Evolutionary conservation across 129 eudicot genomes (phyloP).

Genomic region (Cynara cardunculus): DNA sequence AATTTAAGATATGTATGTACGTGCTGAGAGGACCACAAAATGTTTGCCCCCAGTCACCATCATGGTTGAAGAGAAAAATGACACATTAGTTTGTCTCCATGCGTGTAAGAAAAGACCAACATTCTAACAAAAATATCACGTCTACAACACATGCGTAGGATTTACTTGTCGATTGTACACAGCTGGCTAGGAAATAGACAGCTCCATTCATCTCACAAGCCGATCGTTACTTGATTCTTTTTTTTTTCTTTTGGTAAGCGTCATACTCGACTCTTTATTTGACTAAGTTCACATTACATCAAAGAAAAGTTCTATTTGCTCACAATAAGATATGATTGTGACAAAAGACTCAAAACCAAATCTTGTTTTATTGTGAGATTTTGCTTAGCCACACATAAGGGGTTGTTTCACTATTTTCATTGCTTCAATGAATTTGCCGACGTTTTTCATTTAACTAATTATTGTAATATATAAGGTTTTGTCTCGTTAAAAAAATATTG

Average conservation of each 20-base stretch:
- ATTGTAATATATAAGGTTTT: too few relatives aligned
- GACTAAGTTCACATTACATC: not conserved
- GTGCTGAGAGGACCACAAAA: not conserved
- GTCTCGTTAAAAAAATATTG: too few relatives aligned
- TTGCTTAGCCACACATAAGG: not conserved
- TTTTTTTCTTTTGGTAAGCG: not conserved
- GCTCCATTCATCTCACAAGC: not conserved
- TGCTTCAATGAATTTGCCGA: not conserved
- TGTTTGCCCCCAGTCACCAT: not conserved
- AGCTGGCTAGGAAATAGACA: not conserved
- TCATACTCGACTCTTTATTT: not conserved
- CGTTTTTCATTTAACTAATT: too few relatives aligned
- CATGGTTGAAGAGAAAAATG: not conserved
- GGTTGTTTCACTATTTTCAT: not conserved
- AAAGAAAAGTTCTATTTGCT: too few relatives aligned
- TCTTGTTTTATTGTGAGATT: not conserved
- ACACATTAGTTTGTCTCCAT: not conserved
- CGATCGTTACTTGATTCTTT: not conserved
- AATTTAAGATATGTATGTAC: not conserved
- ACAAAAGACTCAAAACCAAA: not conserved
- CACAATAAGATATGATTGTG: not conserved
- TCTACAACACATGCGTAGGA: slow-evolving; percentile 3
- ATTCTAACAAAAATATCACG: not conserved
- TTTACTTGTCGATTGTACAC: not conserved
- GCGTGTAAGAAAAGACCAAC: not conserved